Percentiles rank a stretch among this genome's conserved stretches.
phyloP scores from a whole-genome alignment of 2,329 filamentous ascomycete genomes.

The Fusarium torreyae region DNA sequence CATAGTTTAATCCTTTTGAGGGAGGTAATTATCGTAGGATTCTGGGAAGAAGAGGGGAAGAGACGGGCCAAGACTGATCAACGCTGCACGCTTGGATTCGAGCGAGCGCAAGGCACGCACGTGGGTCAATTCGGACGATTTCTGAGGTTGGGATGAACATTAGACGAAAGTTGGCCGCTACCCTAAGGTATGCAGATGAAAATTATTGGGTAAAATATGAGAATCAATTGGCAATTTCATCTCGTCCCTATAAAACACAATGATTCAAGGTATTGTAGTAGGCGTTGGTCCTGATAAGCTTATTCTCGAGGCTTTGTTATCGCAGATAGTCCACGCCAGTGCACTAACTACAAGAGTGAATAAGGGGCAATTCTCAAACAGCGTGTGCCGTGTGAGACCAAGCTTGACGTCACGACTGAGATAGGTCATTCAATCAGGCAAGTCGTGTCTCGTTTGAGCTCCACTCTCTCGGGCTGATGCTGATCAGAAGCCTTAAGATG shows the following conservation, averaged over 20 bases:
- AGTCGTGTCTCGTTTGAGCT: conserved; percentile 21
- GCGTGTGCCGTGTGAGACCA: background rate
- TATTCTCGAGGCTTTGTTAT: no score
- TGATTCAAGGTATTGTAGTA: no score
- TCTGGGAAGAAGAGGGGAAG: conserved; percentile 1
- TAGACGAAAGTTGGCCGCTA: background rate
- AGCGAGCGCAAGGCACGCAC: conserved; percentile 7
- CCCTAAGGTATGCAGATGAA: background rate
- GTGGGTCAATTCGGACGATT: conserved; percentile 13
- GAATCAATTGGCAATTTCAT: no score
- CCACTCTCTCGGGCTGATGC: conserved; percentile 18
- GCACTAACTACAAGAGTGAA: no score
- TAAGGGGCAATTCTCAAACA: background rate
- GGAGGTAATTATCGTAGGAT: background rate
- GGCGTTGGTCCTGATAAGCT: no score
- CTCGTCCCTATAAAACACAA: no score
- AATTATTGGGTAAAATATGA: no score
- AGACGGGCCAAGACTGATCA: conserved; percentile 29
- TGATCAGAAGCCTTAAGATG: conserved; percentile 5
- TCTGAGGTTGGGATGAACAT: background rate
- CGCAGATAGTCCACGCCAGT: no score
- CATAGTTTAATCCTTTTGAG: background rate
- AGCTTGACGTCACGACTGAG: conserved; percentile 16
- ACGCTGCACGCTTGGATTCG: background rate
- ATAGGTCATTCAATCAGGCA: conserved; percentile 1